Evolutionary conservation across 495 filamentous ascomycete species (phyloP).

Genomic region (Daldinia bambusicola): DNA sequence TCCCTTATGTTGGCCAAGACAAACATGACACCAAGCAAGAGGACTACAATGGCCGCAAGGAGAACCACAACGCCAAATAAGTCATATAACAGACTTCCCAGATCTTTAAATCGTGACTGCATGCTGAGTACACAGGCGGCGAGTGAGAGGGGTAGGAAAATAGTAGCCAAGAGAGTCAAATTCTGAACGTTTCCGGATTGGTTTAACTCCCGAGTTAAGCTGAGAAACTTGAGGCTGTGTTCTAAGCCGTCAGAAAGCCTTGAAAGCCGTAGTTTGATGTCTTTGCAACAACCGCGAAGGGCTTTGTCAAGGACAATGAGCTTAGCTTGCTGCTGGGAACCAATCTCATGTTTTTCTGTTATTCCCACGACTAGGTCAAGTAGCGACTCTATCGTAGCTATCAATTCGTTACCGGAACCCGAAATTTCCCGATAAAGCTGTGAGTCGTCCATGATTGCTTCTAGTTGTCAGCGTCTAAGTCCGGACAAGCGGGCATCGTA

Average conservation of each 20-base stretch:
- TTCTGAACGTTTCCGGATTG: conserved; percentile 1
- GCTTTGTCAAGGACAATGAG: neutral
- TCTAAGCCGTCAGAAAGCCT: neutral
- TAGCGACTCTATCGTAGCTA: neutral
- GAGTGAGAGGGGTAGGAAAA: neutral
- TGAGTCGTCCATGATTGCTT: neutral
- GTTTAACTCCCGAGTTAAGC: neutral
- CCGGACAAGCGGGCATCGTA: neutral
- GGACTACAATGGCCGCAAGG: neutral
- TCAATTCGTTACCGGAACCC: neutral
- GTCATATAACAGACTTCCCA: neutral
- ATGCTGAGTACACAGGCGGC: neutral
- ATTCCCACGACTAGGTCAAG: neutral
- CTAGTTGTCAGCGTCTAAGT: neutral
- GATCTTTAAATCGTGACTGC: conserved; percentile 1
- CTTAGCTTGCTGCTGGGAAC: neutral
- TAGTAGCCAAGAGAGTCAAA: neutral
- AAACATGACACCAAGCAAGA: neutral
- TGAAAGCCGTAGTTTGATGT: neutral
- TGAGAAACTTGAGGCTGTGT: neutral
- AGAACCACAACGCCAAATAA: neutral
- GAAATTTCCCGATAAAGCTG: neutral
- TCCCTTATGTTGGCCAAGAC: neutral
- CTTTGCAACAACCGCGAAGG: neutral
- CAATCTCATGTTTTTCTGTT: neutral